Evolutionary conservation across 2,329 filamentous ascomycete species (phyloP), one percentile per base, ranked within the genome.

Genomic region (Ophiocordyceps polyrhachis-furcata): DNA sequence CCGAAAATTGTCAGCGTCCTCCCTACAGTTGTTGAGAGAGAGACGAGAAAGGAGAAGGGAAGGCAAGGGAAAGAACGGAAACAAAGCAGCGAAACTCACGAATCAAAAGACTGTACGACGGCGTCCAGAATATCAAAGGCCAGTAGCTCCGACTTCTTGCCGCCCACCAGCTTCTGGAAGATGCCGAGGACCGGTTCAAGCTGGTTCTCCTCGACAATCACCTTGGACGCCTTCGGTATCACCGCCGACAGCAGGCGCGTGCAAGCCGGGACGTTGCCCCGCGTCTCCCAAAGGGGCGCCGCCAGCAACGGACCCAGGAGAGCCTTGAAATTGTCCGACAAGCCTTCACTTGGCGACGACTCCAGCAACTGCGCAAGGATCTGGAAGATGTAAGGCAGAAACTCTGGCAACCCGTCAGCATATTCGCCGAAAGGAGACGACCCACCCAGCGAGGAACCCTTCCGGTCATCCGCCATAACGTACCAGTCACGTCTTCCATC

Each of bases 341-440:
- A 69, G 9, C 81, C 72, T n/a, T 76, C 81, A 0, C 80, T 73
- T 0, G 85, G 83, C 54, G 91, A 89, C 8, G 82, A 77, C 62
- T 96, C 89, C 3, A 98, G 73, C 14, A 98, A 74, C 44, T 89
- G 84, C 3, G 89, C 85, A 50, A 96, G 83, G 32, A 98, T 75
- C 60, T 98, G 91, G 70, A 98, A 94, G 45, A 96, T 79, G 54
- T 96, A 98, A 5, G 89, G 91, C 57, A 86, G 81, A 58, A 98
- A 98, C 64, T 98, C 91, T 81, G 51, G 12, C 31, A 38, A 23
- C 15, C 20, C 23, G 31, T 56, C 66, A 42, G 25, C 42, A 20
- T 19, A 11, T 4, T 19, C n/a, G n/a, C n/a, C 35, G 7, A 19
- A 19, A 19, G 35, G 4, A 19, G 2, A 38, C 35, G 5, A 17